Conservation (phyloP, 139 green algal species). For the Nannochloris sp. region DNA sequence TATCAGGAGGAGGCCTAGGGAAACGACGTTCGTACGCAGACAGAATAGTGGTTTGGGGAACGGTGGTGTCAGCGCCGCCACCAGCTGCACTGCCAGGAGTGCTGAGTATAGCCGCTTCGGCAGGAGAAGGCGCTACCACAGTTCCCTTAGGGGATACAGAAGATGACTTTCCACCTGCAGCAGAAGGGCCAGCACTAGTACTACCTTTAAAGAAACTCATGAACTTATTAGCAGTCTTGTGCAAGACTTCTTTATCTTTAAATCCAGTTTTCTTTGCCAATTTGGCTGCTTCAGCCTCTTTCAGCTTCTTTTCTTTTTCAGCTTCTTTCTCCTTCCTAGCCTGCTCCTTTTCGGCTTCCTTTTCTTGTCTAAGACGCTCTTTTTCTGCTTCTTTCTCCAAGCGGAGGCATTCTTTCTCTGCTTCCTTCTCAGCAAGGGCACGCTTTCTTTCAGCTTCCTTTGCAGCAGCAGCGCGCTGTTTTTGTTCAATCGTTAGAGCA, state of each 20-base stretch:
- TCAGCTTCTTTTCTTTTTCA: neutral
- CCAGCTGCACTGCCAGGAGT: neutral
- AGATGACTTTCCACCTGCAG: neutral
- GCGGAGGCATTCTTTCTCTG: conserved; percentile 28
- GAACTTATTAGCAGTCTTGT: conserved; percentile 42
- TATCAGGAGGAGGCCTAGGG: neutral
- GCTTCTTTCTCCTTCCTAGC: conserved; percentile 8
- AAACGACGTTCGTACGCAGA: neutral
- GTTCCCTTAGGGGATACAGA: neutral
- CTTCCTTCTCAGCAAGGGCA: conserved; percentile 21
- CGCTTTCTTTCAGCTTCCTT: conserved; percentile 16
- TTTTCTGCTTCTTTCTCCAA: conserved; percentile 15
- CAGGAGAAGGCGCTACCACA: no score
- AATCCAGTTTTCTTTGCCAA: conserved; percentile 41
- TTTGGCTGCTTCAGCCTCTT: conserved; percentile 12
- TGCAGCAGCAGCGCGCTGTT: neutral
- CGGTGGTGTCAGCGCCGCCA: neutral
- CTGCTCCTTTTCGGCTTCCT: conserved; percentile 13
- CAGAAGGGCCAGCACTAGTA: neutral
- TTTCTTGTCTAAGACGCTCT: conserved; percentile 26
- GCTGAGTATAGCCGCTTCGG: no score
- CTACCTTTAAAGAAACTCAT: conserved; percentile 26
- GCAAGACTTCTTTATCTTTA: conserved; percentile 12
- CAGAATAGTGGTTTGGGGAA: neutral
- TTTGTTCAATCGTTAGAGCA: neutral